Base-by-base conservation (phyloP, 768 basidiomycete species). In the Macrocybe gigantea region DNA sequence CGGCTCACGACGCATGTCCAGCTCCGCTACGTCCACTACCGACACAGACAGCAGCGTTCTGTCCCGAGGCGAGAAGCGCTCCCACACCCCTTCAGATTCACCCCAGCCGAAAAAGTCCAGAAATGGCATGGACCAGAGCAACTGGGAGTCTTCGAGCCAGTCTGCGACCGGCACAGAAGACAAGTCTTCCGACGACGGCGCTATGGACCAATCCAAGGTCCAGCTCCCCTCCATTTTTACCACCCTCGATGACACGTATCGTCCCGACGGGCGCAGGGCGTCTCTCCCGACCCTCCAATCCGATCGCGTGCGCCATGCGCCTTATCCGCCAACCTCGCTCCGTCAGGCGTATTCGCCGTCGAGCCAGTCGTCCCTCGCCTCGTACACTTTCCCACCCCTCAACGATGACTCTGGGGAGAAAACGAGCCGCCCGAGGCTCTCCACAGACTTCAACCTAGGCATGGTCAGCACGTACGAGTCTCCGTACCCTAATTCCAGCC, bases 201-300 rank as follows among this genome's bases (percentile, higher is more conserved):
- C 60, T 22, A 22, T 22, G 58, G 74, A 76, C 48, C 70, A 74
- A 47, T 58, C 67, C 47, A 80, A 79, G 62, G 82, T 87, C 49
- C 80, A 83, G 66, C 73, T 88, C 12, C 86, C 85, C 12, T 84
- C 85, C 58, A 85, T 88, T 55, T 85, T 84, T 54, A 77, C 80
- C 32, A 74, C 79, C 31, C 82, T 87, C 52, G 80, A 82, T 61
- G 83, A 83, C 60, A 69, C 72, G 22, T 71, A 72, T 65, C 76
- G 74, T 49, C 67, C 66, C 55, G 81, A 83, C 38, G 64, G 62
- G 46, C 79, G 85, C 47, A 79, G 85, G 39, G 69, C 81, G 3
- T 85, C 85, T 2, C 71, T 88, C 14, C 83, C 85, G 2, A 77
- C 72, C 43, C 70, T 85, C 39, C 66, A 72, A 60, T 71, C 79